Base-by-base conservation (phyloP, 495 filamentous ascomycete species). In the Aspergillus incahuasiensis region DNA sequence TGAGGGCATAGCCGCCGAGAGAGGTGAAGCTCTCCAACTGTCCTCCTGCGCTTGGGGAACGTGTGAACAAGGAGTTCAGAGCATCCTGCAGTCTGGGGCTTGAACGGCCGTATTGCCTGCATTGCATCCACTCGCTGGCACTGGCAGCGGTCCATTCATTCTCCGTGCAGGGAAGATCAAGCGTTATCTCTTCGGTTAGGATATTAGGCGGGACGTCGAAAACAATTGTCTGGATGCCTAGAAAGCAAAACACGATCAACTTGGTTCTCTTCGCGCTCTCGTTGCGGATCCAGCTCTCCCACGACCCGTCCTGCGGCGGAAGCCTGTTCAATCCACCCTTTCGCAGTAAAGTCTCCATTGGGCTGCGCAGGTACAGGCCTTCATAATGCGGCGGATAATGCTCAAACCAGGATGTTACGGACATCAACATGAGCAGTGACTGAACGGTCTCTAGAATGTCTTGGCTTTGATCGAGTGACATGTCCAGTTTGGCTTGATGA, bases 1-100 rank as follows among this genome's bases (percentile, higher is more conserved):
- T 86, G 5, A 88, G 76, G 5, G 85, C 77, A 56, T 87, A 87
- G 56, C 83, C 84, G 15, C 85, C 85, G 0, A 88, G 72, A 0
- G 84, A 82, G 7, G 85, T 85, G 32, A 72, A 71, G 12, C 56
- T 64, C 35, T 71, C 65, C 16, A 68, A 48, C 16, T 59, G 48
- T n/a, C 41, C 52, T n/a, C 54, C 48, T 15, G 51, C 53, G 4
- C 57, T 54, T 25, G 62, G 58, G 16, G 46, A 46, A 21, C 60
- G 65, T 1, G 48, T 49, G 32, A 73, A 73, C 0, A 75, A 50
- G 0, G 67, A 63, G 6, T 58, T 57, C 2, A 75, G 48, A 6
- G 72, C 72, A 40, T 65, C 63, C 28, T 73, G 72, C n/a, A 74
- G 52, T 24, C 68, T 69, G 0, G 67, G 68, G 46, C 69, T 69